phyloP scores from a whole-genome alignment of 2,329 filamentous ascomycete genomes.

The Microcera coccophila region DNA sequence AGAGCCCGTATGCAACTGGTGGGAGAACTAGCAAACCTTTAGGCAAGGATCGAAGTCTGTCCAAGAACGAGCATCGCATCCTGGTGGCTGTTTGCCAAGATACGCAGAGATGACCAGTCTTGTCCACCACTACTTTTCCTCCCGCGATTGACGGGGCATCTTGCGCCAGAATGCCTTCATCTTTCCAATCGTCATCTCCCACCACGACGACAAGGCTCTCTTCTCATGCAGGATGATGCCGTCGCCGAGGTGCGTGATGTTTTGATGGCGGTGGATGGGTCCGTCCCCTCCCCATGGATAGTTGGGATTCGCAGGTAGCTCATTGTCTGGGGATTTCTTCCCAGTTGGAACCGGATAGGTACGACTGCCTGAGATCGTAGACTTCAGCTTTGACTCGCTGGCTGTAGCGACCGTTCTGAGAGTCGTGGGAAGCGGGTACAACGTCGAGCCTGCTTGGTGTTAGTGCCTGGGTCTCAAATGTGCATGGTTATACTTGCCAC shows the following conservation, averaged over 20 bases:
- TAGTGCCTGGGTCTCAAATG: conserved; percentile 5
- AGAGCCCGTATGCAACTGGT: not conserved
- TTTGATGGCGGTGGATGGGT: conserved; percentile 34
- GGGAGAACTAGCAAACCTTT: not conserved
- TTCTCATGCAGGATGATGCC: conserved; percentile 14
- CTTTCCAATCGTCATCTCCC: conserved; percentile 10
- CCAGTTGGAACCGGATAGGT: conserved; percentile 19
- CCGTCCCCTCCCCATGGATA: conserved; percentile 37
- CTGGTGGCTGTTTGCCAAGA: too few species aligned
- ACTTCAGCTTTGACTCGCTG: conserved; percentile 2
- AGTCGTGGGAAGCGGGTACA: conserved; percentile 15
- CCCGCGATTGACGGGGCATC: not conserved
- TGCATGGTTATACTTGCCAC: conserved; percentile 15
- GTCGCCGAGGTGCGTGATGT: conserved; percentile 24
- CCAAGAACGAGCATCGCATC: conserved; percentile 14
- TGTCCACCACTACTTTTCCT: not conserved
- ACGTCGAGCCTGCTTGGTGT: conserved; percentile 2
- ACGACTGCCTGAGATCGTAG: conserved; percentile 6
- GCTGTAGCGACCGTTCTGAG: conserved; percentile 18
- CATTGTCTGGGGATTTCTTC: conserved; percentile 10
- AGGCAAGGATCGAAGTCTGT: too few species aligned
- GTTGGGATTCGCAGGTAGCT: conserved; percentile 29
- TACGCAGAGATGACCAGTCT: too few species aligned
- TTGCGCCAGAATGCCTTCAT: not conserved
- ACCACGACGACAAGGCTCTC: conserved; percentile 10